Percentiles rank a stretch among this genome's conserved stretches.
Conservation (phyloP, 257 asterid genomes). For the Striga asiatica region DNA sequence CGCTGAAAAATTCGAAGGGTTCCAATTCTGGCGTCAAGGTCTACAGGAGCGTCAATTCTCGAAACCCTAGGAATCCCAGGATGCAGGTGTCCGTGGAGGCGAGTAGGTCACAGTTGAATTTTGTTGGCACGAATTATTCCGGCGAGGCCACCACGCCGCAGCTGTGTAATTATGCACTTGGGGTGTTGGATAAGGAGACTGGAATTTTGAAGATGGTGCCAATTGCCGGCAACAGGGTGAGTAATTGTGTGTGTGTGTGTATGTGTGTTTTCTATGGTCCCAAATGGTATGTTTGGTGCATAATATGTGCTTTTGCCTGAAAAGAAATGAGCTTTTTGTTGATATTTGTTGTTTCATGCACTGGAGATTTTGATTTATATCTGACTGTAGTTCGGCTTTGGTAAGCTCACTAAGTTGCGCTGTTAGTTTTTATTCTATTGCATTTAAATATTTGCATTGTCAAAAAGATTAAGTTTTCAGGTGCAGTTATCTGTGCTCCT, state of each 20-base stretch:
- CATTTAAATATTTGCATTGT: too few relatives aligned
- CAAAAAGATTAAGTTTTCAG: neutral
- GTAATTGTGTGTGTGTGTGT: neutral
- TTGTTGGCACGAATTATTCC: slow-evolving; percentile 62
- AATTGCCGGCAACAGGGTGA: slow-evolving; percentile 50
- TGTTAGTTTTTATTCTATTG: too few relatives aligned
- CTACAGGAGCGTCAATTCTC: slow-evolving; percentile 28
- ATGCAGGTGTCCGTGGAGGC: slow-evolving; percentile 52
- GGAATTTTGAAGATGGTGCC: slow-evolving; percentile 56
- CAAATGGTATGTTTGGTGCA: too few relatives aligned
- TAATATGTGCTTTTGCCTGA: too few relatives aligned
- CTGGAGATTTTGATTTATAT: too few relatives aligned
- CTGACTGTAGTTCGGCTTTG: too few relatives aligned
- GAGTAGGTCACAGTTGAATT: slow-evolving; percentile 38
- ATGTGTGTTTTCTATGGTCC: neutral
- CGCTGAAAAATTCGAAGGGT: slow-evolving; percentile 17
- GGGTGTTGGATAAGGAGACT: slow-evolving; percentile 55
- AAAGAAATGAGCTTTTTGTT: too few relatives aligned
- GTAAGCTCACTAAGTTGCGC: too few relatives aligned
- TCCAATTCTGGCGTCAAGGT: slow-evolving; percentile 24
- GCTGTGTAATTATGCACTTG: slow-evolving; percentile 56
- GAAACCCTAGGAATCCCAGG: slow-evolving; percentile 36
- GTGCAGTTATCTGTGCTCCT: neutral
- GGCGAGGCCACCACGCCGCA: slow-evolving; percentile 70
- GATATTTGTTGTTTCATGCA: too few relatives aligned